phyloP scores from a whole-genome alignment of 1,139 yeast species.

The Debaryomyces udenii region DNA sequence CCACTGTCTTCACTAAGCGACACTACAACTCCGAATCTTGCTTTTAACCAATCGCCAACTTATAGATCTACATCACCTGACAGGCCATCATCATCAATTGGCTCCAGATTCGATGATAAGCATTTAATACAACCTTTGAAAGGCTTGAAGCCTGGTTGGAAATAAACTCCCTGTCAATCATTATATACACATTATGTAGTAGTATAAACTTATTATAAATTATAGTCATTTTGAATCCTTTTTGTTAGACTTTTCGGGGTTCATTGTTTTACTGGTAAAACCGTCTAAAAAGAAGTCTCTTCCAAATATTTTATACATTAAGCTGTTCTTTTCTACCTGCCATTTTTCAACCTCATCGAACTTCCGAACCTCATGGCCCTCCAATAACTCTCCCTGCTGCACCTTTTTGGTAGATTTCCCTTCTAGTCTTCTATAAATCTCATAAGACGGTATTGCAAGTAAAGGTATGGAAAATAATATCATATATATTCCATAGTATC shows the following conservation, averaged over 20 bases:
- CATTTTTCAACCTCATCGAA: constrained; percentile 47
- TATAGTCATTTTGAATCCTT: constrained; percentile 6
- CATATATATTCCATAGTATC: constrained; percentile 45
- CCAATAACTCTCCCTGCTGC: constrained; percentile 45
- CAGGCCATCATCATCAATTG: constrained; percentile 37
- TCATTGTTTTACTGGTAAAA: constrained; percentile 48
- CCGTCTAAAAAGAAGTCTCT: constrained; percentile 50
- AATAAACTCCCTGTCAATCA: constrained; percentile 14
- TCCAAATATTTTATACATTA: constrained; percentile 45
- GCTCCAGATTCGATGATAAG: constrained; percentile 39
- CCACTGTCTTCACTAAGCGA: constrained; percentile 10
- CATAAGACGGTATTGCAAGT: constrained; percentile 37
- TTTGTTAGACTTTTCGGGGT: constrained; percentile 9
- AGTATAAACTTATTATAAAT: constrained; percentile 7
- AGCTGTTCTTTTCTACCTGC: constrained; percentile 40
- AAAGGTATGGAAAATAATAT: constrained; percentile 45
- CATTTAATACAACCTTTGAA: constrained; percentile 34
- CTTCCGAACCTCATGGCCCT: constrained; percentile 35
- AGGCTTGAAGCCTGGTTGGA: constrained; percentile 32
- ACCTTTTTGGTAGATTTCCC: constrained; percentile 47
- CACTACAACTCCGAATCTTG: constrained; percentile 14
- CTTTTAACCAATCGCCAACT: constrained; percentile 15
- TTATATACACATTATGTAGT: constrained; percentile 8
- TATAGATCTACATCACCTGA: constrained; percentile 38
- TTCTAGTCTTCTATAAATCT: constrained; percentile 41